Percentiles rank a stretch among this genome's conserved stretches.
phyloP scores from a whole-genome alignment of 257 asterid species.

The Solanum gandarillasii region DNA sequence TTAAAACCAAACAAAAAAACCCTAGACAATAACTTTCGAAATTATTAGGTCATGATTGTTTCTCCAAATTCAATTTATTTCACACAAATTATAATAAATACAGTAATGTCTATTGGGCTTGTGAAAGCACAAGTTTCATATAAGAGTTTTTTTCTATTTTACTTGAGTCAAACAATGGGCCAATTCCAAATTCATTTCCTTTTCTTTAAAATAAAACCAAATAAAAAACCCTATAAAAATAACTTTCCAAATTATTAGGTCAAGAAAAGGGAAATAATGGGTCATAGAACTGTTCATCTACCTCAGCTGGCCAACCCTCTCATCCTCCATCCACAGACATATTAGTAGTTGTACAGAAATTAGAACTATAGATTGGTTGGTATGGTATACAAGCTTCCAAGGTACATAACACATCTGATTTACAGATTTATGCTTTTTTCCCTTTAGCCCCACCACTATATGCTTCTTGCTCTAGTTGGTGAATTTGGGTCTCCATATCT shows the following conservation, averaged over 20 bases:
- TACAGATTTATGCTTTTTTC: constrained; percentile 52
- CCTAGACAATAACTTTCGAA: background rate
- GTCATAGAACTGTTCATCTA: background rate
- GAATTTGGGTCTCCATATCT: constrained; percentile 73
- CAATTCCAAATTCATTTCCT: background rate
- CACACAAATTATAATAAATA: no score
- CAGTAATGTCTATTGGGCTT: background rate
- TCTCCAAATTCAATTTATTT: no score
- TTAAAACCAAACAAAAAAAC: background rate
- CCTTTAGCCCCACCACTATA: constrained; percentile 48
- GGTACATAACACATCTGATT: constrained; percentile 18
- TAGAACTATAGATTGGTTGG: background rate
- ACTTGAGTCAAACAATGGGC: background rate
- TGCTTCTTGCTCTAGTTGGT: constrained; percentile 91
- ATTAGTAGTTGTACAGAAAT: no score
- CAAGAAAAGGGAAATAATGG: background rate
- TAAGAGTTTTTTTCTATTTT: background rate
- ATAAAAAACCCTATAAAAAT: background rate
- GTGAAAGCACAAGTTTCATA: background rate
- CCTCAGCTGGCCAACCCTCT: no score
- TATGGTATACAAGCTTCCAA: background rate
- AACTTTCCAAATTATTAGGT: no score
- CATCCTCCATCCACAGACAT: no score
- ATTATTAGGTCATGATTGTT: no score
- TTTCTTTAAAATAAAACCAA: background rate